These are phyloP conservation scores for Allium cepa DNA, from an alignment of 106 monocot genomes.

Conservation along the genomic window DNA sequence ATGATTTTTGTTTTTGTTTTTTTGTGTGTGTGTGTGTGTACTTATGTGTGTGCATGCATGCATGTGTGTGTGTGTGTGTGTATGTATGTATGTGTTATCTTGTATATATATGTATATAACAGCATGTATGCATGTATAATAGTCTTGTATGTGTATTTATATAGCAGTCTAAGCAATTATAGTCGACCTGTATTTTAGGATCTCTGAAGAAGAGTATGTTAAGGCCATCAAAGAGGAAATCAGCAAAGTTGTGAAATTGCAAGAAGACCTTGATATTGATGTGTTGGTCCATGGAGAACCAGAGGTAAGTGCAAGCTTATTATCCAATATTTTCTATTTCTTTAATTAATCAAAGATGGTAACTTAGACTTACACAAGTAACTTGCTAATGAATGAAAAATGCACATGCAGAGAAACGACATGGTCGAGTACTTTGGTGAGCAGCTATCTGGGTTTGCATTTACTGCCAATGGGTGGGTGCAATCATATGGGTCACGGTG, in stretches of 20 bases:
- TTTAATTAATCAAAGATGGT: background rate
- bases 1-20: background rate
- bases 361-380: too few relatives aligned
- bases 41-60: too few relatives aligned
- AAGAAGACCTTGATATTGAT: conserved; percentile 16
- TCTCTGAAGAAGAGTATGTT: conserved; percentile 11
- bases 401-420: conserved; percentile 11
- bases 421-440: conserved; percentile 19
- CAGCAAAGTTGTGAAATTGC: conserved; percentile 13
- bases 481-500: conserved; percentile 16
- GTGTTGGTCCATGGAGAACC: conserved; percentile 14
- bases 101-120: background rate
- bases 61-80: background rate
- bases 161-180: background rate
- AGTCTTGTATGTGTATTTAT: too few relatives aligned
- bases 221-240: conserved; percentile 13
- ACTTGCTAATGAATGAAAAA: background rate
- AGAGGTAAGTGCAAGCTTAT: conserved; percentile 9
- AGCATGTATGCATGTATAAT: background rate
- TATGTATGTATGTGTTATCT: too few relatives aligned
- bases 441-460: conserved; percentile 15
- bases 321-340: background rate
- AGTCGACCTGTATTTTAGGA: background rate
- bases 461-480: conserved; percentile 16
- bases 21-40: too few relatives aligned